Percentiles rank a stretch among this genome's conserved stretches.
Evolutionary conservation across 805 yeast genomes (phyloP).

Genomic region (Ogataea salicorniae): DNA sequence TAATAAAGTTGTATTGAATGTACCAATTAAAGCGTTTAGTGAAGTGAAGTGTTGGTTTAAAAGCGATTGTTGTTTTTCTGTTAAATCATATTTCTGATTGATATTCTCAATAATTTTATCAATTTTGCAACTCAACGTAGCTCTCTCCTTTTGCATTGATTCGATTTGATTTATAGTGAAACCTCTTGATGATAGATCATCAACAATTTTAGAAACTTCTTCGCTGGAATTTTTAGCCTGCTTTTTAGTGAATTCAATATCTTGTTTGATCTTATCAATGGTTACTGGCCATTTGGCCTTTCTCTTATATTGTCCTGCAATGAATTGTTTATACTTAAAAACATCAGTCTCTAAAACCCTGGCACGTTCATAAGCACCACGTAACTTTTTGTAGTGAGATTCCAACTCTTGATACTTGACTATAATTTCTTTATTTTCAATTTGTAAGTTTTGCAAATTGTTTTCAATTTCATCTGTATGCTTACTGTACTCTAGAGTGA

Average conservation of each 20-base stretch:
- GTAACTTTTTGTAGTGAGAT: slow-evolving; percentile 42
- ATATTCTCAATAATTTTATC: slow-evolving; percentile 40
- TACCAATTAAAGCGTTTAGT: slow-evolving; percentile 46
- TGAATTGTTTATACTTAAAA: slow-evolving; percentile 64
- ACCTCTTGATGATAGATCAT: slow-evolving; percentile 47
- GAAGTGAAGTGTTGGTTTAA: slow-evolving; percentile 46
- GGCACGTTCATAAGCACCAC: slow-evolving; percentile 50
- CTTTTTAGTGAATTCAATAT: slow-evolving; percentile 42
- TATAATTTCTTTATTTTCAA: slow-evolving; percentile 37
- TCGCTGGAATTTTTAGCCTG: slow-evolving; percentile 34
- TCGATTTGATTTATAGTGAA: slow-evolving; percentile 61
- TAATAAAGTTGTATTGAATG: slow-evolving; percentile 52
- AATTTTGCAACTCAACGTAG: slow-evolving; percentile 47
- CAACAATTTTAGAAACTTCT: slow-evolving; percentile 36
- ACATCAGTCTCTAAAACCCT: slow-evolving; percentile 67
- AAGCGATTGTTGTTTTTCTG: slow-evolving; percentile 45
- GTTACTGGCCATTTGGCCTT: slow-evolving; percentile 59
- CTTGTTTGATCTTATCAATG: slow-evolving; percentile 51
- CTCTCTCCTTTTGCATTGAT: slow-evolving; percentile 55
- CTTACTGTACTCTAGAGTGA: slow-evolving; percentile 50
- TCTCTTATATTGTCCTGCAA: slow-evolving; percentile 59
- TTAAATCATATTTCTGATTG: slow-evolving; percentile 39
- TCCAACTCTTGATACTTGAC: slow-evolving; percentile 37
- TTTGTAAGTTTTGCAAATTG: slow-evolving; percentile 39
- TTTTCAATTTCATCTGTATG: slow-evolving; percentile 44